Base-by-base conservation (phyloP, 2,329 filamentous ascomycete genomes). In the Paracorniculantispora psalliotae region DNA sequence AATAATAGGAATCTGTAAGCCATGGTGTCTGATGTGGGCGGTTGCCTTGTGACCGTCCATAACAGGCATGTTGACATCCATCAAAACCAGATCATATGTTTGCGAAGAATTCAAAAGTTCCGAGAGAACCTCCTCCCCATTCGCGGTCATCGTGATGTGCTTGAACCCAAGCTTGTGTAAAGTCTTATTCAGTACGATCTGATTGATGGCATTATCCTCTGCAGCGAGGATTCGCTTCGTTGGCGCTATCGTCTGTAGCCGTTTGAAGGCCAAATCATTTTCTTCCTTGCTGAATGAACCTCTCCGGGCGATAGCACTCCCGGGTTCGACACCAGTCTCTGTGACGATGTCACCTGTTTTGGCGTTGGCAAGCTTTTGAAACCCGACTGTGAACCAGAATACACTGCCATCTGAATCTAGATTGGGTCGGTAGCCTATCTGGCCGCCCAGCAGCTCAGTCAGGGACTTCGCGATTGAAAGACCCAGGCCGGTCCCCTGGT, bases 391-490 rank as follows among this genome's bases (percentile, higher is more conserved):
- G 60, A 83, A 77, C 79, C 78, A 82, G 62, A 82, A 82, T 2
- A 79, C 63, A 63, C 79, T 82, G 8, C 81, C 81, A 1, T 67
- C 68, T 2, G 72, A 71, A 13, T 77, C 72, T 0, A 75, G 73
- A 54, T 83, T 82, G 0, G 74, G 71, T 26, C 68, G 68, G 62
- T 69, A 71, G 17, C 71, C 71, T 51, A 72, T 72, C 3, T 75
- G 68, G 1, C 83, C 83, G 23, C 79, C 79, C 81, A 84, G 83
- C 25, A 83, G 72, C 64, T 82, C 79, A 1, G 77, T 77, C 12
- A 85, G 66, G 56, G 77, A 81, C 64, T 83, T 84, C 62, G 80
- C 82, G 39, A 85, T 85, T 10, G 80, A 81, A 3, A 85, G 69
- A 2, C 82, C 82, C 2, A 85, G 70, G 0, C 82, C 82, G 5